These are phyloP conservation scores for Sequoia sempervirens DNA, from an alignment of 75 land plant species.

Conservation along the genomic window DNA sequence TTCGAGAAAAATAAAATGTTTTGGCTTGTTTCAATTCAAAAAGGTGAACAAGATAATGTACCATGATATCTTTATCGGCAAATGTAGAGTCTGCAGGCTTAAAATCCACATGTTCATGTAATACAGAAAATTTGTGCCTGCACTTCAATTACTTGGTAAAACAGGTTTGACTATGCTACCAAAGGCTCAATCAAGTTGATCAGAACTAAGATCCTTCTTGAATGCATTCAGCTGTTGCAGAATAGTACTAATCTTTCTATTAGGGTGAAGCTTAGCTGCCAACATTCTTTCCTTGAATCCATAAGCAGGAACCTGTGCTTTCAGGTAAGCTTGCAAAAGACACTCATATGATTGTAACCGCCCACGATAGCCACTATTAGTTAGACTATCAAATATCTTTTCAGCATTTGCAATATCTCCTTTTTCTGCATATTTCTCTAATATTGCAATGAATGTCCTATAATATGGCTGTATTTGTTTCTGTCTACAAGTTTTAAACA, in stretches of 20 bases:
- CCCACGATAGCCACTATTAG: slow-evolving; percentile 22
- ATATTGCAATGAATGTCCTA: slow-evolving; percentile 22
- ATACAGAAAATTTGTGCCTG: background rate
- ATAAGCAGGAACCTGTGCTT: slow-evolving; percentile 57
- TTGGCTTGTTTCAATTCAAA: background rate
- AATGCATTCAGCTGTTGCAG: slow-evolving; percentile 29
- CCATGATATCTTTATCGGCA: background rate
- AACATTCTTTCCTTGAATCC: slow-evolving; percentile 66
- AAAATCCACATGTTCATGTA: background rate
- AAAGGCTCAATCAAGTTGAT: slow-evolving; percentile 23
- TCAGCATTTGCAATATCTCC: slow-evolving; percentile 69
- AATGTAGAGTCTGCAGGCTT: background rate
- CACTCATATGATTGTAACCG: slow-evolving; percentile 17
- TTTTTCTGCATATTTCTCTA: slow-evolving; percentile 42
- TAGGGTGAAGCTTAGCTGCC: slow-evolving; percentile 56
- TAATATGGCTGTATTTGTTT: slow-evolving; percentile 33
- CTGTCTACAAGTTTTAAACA: slow-evolving; percentile 29
- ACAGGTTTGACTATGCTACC: background rate
- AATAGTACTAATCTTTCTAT: slow-evolving; percentile 15
- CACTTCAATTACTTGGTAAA: background rate
- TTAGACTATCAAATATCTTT: slow-evolving; percentile 39
- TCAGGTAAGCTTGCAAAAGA: slow-evolving; percentile 55
- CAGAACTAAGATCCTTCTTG: slow-evolving; percentile 13
- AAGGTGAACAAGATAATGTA: background rate
- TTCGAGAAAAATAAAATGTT: background rate